Base-by-base conservation (phyloP, 2,329 filamentous ascomycete genomes). In the Cladosporium oxysporum region DNA sequence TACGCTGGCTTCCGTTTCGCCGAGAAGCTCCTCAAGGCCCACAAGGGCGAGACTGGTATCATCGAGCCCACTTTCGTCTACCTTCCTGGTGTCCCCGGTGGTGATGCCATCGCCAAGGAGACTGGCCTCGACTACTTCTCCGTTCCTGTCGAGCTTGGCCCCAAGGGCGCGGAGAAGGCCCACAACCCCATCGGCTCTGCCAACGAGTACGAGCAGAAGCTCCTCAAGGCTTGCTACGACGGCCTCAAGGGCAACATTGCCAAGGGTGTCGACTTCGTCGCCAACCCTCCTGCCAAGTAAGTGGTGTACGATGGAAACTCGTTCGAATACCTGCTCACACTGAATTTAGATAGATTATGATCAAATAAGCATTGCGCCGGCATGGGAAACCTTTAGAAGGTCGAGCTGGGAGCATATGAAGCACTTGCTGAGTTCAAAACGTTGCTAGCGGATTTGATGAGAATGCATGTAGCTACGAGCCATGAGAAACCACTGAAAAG, bases 51-150 rank as follows among this genome's bases (percentile, higher is more conserved):
- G 86, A 92, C 92, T 83, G 92, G 92, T 71, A 90, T 99, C 73
- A 85, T 97, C 69, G 94, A 97, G 86, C 93, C 94, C 74, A 95
- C 92, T 79, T 99, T 91, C 81, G 90, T 99, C 82, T 97, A 97
- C 85, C 91, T 98, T 41, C 90, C 91, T 59, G 94, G 94, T 80
- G 87, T 99, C 59, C 82, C 90, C 64, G 95, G 94, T 69, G 95
- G 95, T 76, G 91, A 94, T 63, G 92, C 87, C 71, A 90, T 99
- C 74, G 86, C 86, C 69, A 92, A 96, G 85, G 87, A 89, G 76
- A 92, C 90, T 68, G 93, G 93, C 72, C 79, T 80, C 69, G 93
- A 99, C 65, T 99, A 91, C 86, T 99, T 99, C 88, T 97, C 95
- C 66, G 92, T 96, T 64, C 94, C 93, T 68, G 88, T 98, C 72